These are phyloP conservation scores for Pouteria campechiana DNA, from an alignment of 179 eudicot species.

Conservation along the genomic window DNA sequence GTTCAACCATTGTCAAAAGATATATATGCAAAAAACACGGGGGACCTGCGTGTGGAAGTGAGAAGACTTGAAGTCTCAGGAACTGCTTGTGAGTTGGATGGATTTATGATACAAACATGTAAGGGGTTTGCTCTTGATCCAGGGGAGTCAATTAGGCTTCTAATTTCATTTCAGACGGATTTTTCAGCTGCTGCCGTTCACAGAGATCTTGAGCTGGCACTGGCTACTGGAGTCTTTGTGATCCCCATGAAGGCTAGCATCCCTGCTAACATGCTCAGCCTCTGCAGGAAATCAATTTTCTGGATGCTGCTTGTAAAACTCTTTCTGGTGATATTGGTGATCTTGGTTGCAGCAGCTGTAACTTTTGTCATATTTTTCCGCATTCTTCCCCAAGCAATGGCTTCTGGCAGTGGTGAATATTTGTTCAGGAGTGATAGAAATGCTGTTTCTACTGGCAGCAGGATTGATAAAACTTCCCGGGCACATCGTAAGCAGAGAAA, in stretches of 20 bases:
- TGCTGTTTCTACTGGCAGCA: constrained; percentile 15
- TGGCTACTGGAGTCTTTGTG: constrained; percentile 56
- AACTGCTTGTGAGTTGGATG: constrained; percentile 53
- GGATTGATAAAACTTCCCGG: constrained; percentile 12
- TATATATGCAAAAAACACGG: constrained; percentile 51
- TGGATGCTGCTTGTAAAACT: constrained; percentile 39
- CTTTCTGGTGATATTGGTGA: constrained; percentile 12
- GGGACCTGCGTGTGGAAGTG: constrained; percentile 59
- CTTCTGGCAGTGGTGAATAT: constrained; percentile 17
- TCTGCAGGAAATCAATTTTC: constrained; percentile 40
- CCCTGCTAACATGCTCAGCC: constrained; percentile 24
- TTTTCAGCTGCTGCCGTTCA: constrained; percentile 36
- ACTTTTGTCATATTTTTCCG: constrained; percentile 20
- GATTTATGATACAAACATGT: constrained; percentile 55
- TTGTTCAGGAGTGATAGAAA: constrained; percentile 16
- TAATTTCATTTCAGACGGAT: constrained; percentile 48
- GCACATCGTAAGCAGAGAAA: constrained; percentile 11
- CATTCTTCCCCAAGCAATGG: constrained; percentile 17
- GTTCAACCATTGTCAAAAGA: constrained; percentile 38
- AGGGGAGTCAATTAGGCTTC: constrained; percentile 48
- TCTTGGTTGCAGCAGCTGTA: constrained; percentile 18
- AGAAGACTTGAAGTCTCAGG: constrained; percentile 59
- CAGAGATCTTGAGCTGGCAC: constrained; percentile 61
- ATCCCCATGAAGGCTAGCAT: constrained; percentile 78
- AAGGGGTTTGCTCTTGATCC: constrained; percentile 58